Conservation (phyloP, 2,329 filamentous ascomycete genomes). For the Mycosphaerella sp. region DNA sequence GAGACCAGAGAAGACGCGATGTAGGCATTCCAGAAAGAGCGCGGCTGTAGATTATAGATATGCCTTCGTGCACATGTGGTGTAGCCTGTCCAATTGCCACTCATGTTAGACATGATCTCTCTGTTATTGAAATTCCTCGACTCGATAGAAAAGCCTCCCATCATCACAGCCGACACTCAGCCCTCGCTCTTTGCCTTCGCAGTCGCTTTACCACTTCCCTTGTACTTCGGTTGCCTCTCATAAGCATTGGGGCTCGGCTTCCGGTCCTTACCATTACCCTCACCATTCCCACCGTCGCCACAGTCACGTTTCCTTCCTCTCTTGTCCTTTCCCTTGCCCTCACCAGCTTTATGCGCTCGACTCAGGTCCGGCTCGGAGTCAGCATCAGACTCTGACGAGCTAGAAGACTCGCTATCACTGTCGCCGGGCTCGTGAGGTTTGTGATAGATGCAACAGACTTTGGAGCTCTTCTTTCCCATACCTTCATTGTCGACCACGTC, state of each 20-base stretch:
- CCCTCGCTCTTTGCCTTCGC: constrained; percentile 25
- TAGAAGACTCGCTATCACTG: constrained; percentile 63
- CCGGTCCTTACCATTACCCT: constrained; percentile 40
- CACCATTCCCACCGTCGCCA: constrained; percentile 32
- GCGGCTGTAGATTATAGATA: background rate
- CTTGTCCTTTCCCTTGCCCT: constrained; percentile 40
- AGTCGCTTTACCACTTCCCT: constrained; percentile 23
- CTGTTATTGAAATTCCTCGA: background rate
- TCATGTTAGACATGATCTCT: background rate
- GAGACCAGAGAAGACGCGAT: too few species aligned
- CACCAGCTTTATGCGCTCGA: constrained; percentile 39
- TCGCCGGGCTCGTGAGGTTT: constrained; percentile 75
- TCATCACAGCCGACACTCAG: constrained; percentile 9
- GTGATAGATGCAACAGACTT: constrained; percentile 99
- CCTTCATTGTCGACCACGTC: constrained; percentile 94
- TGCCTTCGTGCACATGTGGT: background rate
- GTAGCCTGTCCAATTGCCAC: background rate
- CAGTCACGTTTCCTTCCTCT: constrained; percentile 66
- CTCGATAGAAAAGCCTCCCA: background rate
- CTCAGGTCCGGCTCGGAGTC: constrained; percentile 53
- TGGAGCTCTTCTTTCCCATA: constrained; percentile 86
- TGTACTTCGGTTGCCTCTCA: constrained; percentile 62
- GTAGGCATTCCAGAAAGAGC: too few species aligned
- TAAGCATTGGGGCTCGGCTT: constrained; percentile 74
- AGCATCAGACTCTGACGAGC: constrained; percentile 47